phyloP scores from a whole-genome alignment of 2,329 filamentous ascomycete species.

The Stagonosporopsis rhizophila region DNA sequence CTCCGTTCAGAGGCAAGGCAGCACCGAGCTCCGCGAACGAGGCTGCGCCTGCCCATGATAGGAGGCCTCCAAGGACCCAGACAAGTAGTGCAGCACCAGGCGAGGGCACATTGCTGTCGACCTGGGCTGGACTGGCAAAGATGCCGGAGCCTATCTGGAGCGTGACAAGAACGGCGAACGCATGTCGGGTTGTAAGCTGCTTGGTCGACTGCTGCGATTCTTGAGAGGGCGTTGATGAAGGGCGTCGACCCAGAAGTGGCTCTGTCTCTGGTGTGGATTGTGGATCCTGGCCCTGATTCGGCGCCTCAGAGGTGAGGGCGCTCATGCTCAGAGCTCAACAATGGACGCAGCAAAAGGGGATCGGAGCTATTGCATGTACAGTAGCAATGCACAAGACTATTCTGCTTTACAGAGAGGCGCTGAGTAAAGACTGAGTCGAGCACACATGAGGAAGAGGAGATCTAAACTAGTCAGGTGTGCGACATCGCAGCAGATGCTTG shows the following conservation, averaged over 20 bases:
- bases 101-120: conserved; percentile 69
- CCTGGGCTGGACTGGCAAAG: conserved; percentile 69
- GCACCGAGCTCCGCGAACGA: conserved; percentile 70
- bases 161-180: conserved; percentile 67
- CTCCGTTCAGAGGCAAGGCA: conserved; percentile 68
- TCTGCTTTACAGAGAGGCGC: background rate
- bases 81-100: conserved; percentile 65
- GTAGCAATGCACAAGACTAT: background rate
- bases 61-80: conserved; percentile 67
- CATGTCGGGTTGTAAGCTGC: conserved; percentile 48
- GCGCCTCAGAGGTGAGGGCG: conserved; percentile 7
- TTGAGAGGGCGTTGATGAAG: conserved; percentile 22
- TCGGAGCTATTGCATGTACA: background rate
- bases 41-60: conserved; percentile 69
- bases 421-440: background rate
- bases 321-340: conserved; percentile 10
- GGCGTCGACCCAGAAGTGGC: conserved; percentile 33
- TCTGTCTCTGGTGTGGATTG: conserved; percentile 33
- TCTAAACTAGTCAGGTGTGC: conserved; percentile 7
- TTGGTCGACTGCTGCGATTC: conserved; percentile 24
- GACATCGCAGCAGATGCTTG: conserved; percentile 8
- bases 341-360: background rate
- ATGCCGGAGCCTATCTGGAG: conserved; percentile 71
- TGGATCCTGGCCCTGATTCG: conserved; percentile 18
- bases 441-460: background rate